Conservation (phyloP, 75 land plant species). For the Cunninghamia lanceolata region DNA sequence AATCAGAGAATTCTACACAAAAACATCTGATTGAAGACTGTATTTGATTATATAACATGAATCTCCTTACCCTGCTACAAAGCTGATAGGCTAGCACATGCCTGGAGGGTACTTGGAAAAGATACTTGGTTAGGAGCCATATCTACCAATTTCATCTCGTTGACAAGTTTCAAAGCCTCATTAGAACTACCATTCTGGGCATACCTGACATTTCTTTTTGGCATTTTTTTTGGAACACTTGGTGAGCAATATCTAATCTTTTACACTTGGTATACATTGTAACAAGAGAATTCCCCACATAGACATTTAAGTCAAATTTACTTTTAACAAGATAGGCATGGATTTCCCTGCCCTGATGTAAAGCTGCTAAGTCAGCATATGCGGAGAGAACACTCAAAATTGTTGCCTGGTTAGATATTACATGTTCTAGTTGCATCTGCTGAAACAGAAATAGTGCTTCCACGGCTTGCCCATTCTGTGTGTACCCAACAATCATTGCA, state of each 20-base stretch:
- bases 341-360: conserved; percentile 10
- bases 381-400: conserved; percentile 13
- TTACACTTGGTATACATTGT: conserved; percentile 23
- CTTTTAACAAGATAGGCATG: conserved; percentile 13
- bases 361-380: conserved; percentile 1
- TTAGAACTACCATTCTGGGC: conserved; percentile 12
- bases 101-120: conserved; percentile 24
- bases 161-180: conserved; percentile 18
- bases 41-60: conserved; percentile 27
- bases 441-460: conserved; percentile 27
- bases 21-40: conserved; percentile 12
- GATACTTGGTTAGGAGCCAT: conserved; percentile 24
- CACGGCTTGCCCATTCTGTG: conserved; percentile 34
- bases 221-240: conserved; percentile 30
- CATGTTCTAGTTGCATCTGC: conserved; percentile 39
- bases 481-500: conserved; percentile 43
- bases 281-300: conserved; percentile 30
- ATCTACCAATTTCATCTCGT: conserved; percentile 15
- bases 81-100: conserved; percentile 22
- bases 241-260: conserved; percentile 19
- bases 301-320: conserved; percentile 15
- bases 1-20: conserved; percentile 27
- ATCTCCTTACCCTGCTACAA: conserved; percentile 40
- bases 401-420: conserved; percentile 31
- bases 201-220: conserved; percentile 14